Evolutionary conservation across 2,329 filamentous ascomycete species (phyloP), one percentile per base, ranked within the genome.

Genomic region (Sclerotinia trifoliorum): DNA sequence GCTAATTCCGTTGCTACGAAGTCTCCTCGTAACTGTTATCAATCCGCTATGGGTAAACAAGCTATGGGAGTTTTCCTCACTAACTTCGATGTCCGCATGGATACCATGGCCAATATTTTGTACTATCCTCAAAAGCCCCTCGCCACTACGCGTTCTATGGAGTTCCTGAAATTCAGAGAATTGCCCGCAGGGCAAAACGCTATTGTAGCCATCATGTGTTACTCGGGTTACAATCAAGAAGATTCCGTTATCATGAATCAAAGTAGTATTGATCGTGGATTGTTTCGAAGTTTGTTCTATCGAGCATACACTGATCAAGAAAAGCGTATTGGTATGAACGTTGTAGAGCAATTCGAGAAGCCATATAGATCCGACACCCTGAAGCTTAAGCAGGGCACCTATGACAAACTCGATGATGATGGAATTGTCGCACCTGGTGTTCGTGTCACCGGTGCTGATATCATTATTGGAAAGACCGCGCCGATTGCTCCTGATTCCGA

Each of bases 241-340:
- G 95, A 99, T 88, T 99, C 95, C 73, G 94, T 99, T 74, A 97
- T 99, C 76, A 98, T 99, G 95, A 99, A 99, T 80, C 95, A 99
- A 82, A 97, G 93, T 82, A 97, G 93, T 80, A 98, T 99, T 76
- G 95, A 99, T 80, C 91, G 95, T 77, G 95, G 95, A 71, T 85
- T 99, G 5, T 99, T 99, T 89, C 88, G 96, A 77, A 97, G 93
- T 86, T 82, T 99, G 66, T 99, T 98, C 84, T 99, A 97, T 86
- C 90, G 96, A 74, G 93, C 94, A 15, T 99, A 99, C 80, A 96
- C 93, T 44, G 95, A 99, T 77, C 93, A 93, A 73, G 95, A 99
- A 82, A 98, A 98, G 85, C 90, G 93, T 73, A 90, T 99, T 42
- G 95, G 95, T 71, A 91, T 98, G 81, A 93, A 93, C 73, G 90